These are phyloP conservation scores for Cicer pinnatifidum DNA, from an alignment of 306 rosid species.

Conservation along the genomic window DNA sequence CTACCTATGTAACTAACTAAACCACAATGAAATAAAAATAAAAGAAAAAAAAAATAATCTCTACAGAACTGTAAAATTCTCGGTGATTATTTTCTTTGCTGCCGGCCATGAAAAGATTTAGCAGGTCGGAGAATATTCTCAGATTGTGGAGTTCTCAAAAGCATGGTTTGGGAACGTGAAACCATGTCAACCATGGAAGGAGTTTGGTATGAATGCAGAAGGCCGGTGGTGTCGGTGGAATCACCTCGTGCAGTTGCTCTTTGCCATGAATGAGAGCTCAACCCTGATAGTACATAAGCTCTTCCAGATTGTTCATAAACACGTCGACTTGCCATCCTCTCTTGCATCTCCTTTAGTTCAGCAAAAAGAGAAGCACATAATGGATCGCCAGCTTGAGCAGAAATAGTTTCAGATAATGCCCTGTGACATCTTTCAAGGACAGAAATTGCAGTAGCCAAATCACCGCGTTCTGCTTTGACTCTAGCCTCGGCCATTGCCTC, in stretches of 20 bases:
- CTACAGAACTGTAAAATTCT: constrained; percentile 17
- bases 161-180: constrained; percentile 70
- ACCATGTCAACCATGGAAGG: constrained; percentile 92
- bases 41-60: constrained; percentile 40
- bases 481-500: constrained; percentile 83
- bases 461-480: constrained; percentile 72
- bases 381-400: constrained; percentile 66
- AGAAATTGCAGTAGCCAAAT: constrained; percentile 74
- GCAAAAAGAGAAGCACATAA: constrained; percentile 69
- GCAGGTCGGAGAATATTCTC: constrained; percentile 49
- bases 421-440: constrained; percentile 60
- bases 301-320: constrained; percentile 86
- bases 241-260: constrained; percentile 96
- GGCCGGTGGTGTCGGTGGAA: constrained; percentile 73
- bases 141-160: constrained; percentile 53
- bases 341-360: constrained; percentile 90
- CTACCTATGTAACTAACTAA: constrained; percentile 42
- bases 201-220: constrained; percentile 76
- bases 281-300: constrained; percentile 84
- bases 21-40: constrained; percentile 22
- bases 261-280: constrained; percentile 94
- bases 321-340: constrained; percentile 80
- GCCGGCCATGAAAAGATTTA: constrained; percentile 55
- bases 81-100: constrained; percentile 38
- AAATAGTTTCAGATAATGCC: constrained; percentile 63